These are phyloP conservation scores for Hygrophoropsis aurantiaca DNA, from an alignment of 768 basidiomycete genomes.

Conservation along the genomic window DNA sequence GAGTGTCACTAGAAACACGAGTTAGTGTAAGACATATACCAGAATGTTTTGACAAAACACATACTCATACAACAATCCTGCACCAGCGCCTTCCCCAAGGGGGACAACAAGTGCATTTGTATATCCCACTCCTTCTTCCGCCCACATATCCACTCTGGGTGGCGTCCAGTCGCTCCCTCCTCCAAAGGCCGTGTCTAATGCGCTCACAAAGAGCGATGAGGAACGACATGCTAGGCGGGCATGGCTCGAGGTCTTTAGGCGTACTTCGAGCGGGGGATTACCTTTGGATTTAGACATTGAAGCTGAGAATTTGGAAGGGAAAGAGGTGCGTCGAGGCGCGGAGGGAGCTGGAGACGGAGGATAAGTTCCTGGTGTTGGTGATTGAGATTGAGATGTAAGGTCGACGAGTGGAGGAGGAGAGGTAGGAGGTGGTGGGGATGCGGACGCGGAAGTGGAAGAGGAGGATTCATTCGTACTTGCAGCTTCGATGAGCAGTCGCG, in stretches of 20 bases:
- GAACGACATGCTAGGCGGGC: conserved; percentile 24
- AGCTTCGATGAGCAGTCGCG: conserved; percentile 45
- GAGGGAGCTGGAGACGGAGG: conserved; percentile 4
- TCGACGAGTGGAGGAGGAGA: no score
- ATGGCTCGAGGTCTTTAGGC: conserved; percentile 21
- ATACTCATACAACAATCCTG: conserved; percentile 54
- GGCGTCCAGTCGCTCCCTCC: conserved; percentile 4
- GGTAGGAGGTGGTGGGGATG: conserved; percentile 7
- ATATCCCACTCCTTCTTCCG: conserved; percentile 12
- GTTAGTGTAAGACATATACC: background rate
- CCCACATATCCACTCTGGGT: conserved; percentile 9
- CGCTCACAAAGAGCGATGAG: conserved; percentile 2
- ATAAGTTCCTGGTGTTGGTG: background rate
- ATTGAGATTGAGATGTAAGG: no score
- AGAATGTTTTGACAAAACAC: conserved; percentile 17
- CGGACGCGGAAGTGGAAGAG: no score
- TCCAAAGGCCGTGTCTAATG: no score
- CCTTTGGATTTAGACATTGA: conserved; percentile 4
- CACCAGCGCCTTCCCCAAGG: conserved; percentile 39
- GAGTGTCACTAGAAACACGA: conserved; percentile 34
- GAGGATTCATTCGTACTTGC: no score
- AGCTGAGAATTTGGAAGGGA: background rate
- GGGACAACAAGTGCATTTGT: conserved; percentile 35
- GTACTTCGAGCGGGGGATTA: conserved; percentile 20
- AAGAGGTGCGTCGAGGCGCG: background rate